These are phyloP conservation scores for Chaetoscypha palmicola DNA, from an alignment of 2,329 filamentous ascomycete genomes.

Conservation along the genomic window DNA sequence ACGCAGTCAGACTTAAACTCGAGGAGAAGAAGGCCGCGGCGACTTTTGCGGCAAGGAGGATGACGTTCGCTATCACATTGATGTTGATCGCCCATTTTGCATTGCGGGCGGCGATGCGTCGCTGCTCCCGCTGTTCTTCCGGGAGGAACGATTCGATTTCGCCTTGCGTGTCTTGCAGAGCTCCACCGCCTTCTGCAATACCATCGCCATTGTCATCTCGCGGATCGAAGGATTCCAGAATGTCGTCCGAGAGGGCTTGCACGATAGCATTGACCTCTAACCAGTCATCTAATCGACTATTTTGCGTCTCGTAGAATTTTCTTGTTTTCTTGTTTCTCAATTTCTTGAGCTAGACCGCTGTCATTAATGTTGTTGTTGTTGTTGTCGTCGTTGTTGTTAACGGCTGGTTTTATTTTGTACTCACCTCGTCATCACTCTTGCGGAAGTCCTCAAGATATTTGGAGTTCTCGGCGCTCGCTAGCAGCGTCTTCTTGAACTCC, in stretches of 20 bases:
- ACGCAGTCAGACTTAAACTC: slow-evolving; percentile 54
- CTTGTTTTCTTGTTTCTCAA: slow-evolving; percentile 47
- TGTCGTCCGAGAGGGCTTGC: slow-evolving; percentile 47
- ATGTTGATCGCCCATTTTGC: slow-evolving; percentile 53
- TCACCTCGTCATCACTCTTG: slow-evolving; percentile 19
- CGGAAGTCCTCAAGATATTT: slow-evolving; percentile 15
- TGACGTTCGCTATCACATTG: slow-evolving; percentile 50
- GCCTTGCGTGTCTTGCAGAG: slow-evolving; percentile 41
- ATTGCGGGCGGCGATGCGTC: slow-evolving; percentile 39
- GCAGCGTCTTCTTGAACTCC: slow-evolving; percentile 19
- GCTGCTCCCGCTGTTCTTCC: slow-evolving; percentile 43
- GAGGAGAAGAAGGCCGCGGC: slow-evolving; percentile 44
- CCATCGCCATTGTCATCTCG: slow-evolving; percentile 49
- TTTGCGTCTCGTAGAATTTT: slow-evolving; percentile 48
- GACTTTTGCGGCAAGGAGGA: slow-evolving; percentile 47
- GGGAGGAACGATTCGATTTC: slow-evolving; percentile 49
- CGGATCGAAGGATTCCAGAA: slow-evolving; percentile 53
- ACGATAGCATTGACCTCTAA: slow-evolving; percentile 52
- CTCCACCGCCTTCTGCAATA: slow-evolving; percentile 44
- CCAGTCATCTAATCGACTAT: slow-evolving; percentile 49
- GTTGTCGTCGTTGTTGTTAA: background rate
- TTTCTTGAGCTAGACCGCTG: slow-evolving; percentile 36
- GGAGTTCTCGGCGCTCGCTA: slow-evolving; percentile 14
- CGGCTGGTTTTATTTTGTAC: background rate
- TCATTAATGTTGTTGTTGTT: too few relatives aligned